Evolutionary conservation across 2,329 filamentous ascomycete species (phyloP), one percentile per base, ranked within the genome.

Genomic region (Nigrospora osmanthi): DNA sequence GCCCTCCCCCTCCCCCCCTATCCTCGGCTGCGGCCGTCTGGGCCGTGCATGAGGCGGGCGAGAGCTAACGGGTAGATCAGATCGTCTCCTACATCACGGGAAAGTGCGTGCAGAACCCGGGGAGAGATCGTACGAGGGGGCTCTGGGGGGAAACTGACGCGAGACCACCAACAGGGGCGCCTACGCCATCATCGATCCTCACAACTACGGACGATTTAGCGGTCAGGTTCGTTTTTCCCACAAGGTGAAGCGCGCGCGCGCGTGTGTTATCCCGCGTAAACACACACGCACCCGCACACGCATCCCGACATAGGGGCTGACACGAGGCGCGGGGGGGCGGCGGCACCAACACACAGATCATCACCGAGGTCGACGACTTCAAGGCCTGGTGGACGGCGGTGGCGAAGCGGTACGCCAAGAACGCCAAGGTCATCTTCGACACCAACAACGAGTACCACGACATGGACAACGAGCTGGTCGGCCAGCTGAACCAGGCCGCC

Each of bases 371-470:
- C 5, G 55, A 61, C 13, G 72, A 68, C 51, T 83, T 83, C 61
- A 61, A 70, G 41, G 65, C 71, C 13, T 83, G 73, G 65, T 83
- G 78, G 75, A 65, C 61, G 35, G 79, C 70, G 39, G 56, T 83
- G 11, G 80, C 78, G 9, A 62, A 60, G 10, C 62, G 69, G 40
- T 83, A 80, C 60, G 68, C 65, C 49, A 56, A 58, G 57, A 78
- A 83, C 62, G 54, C 63, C 38, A 67, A 69, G 35, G 79, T 83
- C 56, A 70, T 83, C 56, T 82, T 82, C 50, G 78, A 83, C 62
- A 81, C 76, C 51, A 83, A 83, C 72, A 84, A 83, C 61, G 80
- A 83, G 67, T 82, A 78, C 61, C 69, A 83, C 58, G 72, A 73
- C 58, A 80, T 82, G 71, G 74, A 79, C 54, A 76, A 81, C 59